Conservation (phyloP, 805 yeast species). For the Kockiozyma suomiensis region DNA sequence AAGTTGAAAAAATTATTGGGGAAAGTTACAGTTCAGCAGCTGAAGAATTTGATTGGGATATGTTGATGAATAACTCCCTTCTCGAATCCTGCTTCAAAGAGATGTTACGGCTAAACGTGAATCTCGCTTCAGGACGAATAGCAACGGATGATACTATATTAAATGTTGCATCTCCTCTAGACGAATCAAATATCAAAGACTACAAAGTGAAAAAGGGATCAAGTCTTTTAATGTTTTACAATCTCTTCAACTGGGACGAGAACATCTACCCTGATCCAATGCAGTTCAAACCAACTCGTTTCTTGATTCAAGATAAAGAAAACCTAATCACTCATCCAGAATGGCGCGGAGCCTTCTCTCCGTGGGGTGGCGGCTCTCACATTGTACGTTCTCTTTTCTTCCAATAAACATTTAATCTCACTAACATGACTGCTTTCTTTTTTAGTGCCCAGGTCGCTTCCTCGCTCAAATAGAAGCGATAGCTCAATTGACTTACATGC, state of each 20-base stretch:
- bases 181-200: not conserved
- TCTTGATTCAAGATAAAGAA: constrained; percentile 12
- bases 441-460: constrained; percentile 28
- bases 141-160: constrained; percentile 11
- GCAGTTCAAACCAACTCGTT: constrained; percentile 16
- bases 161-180: not conserved
- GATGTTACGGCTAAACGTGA: constrained; percentile 14
- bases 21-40: constrained; percentile 6
- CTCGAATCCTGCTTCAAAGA: constrained; percentile 24
- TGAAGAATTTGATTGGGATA: constrained; percentile 14
- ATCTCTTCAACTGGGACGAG: constrained; percentile 24
- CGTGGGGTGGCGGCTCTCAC: constrained; percentile 30
- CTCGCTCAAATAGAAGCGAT: constrained; percentile 18
- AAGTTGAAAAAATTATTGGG: constrained; percentile 8
- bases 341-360: constrained; percentile 13
- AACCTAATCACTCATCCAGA: constrained; percentile 3
- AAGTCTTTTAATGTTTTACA: constrained; percentile 5
- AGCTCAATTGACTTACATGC: constrained; percentile 5
- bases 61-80: constrained; percentile 4
- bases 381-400: constrained; percentile 4
- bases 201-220: constrained; percentile 4
- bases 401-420: not conserved
- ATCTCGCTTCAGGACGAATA: constrained; percentile 11
- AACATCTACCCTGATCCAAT: constrained; percentile 25
- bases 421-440: not conserved